Conservation (phyloP, 805 yeast genomes). For the Kuraishia capsulata region DNA sequence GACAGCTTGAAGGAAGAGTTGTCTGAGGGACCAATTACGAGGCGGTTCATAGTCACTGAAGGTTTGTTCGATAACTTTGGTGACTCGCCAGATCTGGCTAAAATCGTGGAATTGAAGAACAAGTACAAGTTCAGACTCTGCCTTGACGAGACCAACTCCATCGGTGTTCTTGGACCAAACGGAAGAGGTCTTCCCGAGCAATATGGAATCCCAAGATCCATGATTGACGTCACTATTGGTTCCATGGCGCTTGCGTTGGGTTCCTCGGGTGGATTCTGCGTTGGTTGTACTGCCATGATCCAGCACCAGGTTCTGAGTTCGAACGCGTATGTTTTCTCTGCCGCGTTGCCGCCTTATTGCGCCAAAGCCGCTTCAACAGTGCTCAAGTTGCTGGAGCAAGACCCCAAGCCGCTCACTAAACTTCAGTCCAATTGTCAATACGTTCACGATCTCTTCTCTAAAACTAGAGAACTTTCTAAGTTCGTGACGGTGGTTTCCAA, state of each 20-base stretch:
- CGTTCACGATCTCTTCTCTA: constrained; percentile 31
- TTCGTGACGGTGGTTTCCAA: constrained; percentile 46
- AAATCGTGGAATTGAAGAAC: constrained; percentile 64
- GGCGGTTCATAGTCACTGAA: constrained; percentile 89
- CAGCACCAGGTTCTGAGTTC: constrained; percentile 90
- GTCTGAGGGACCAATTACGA: constrained; percentile 66
- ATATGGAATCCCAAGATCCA: constrained; percentile 55
- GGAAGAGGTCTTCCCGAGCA: constrained; percentile 86
- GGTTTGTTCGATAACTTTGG: constrained; percentile 80
- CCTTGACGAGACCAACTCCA: constrained; percentile 78
- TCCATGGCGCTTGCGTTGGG: constrained; percentile 76
- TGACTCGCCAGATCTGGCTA: constrained; percentile 63
- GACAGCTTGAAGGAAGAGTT: constrained; percentile 50
- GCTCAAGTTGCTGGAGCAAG: constrained; percentile 13
- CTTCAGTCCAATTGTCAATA: constrained; percentile 30
- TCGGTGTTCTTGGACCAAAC: constrained; percentile 76
- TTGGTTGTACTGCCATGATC: constrained; percentile 76
- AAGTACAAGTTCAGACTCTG: constrained; percentile 79
- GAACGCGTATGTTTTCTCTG: constrained; percentile 86
- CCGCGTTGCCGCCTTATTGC: constrained; percentile 87
- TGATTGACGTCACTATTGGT: constrained; percentile 81
- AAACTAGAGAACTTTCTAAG: constrained; percentile 24
- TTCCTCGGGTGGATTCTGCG: constrained; percentile 89
- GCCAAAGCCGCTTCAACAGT: constrained; percentile 53
- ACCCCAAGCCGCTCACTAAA: constrained; percentile 17